These are phyloP conservation scores for Helicocarpus griseus DNA, from an alignment of 2,329 filamentous ascomycete species.

Conservation along the genomic window DNA sequence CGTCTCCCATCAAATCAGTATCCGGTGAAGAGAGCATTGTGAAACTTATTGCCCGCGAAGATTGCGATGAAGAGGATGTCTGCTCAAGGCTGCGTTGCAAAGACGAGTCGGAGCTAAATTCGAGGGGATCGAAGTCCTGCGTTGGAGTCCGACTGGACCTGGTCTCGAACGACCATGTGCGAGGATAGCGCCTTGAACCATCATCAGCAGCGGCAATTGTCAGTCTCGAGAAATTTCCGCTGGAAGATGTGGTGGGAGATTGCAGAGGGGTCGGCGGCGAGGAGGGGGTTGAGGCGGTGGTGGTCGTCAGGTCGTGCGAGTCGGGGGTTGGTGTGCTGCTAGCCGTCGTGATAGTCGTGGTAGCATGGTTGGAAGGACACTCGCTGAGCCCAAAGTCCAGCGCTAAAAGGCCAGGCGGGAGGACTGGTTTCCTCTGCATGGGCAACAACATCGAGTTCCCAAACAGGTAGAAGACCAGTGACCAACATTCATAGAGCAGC, in stretches of 20 bases:
- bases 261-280: background rate
- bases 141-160: slow-evolving; percentile 2
- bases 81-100: slow-evolving; percentile 10
- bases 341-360: slow-evolving; percentile 14
- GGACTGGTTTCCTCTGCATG: slow-evolving; percentile 26
- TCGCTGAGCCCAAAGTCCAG: slow-evolving; percentile 12
- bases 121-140: background rate
- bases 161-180: slow-evolving; percentile 15
- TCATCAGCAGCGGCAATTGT: slow-evolving; percentile 26
- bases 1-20: slow-evolving; percentile 18
- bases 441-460: slow-evolving; percentile 29
- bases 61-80: slow-evolving; percentile 13
- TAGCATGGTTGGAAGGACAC: slow-evolving; percentile 12
- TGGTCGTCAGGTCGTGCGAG: background rate
- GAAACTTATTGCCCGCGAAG: slow-evolving; percentile 17
- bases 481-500: background rate
- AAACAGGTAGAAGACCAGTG: background rate
- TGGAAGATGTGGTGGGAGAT: slow-evolving; percentile 16
- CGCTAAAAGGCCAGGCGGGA: slow-evolving; percentile 16
- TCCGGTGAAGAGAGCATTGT: slow-evolving; percentile 17
- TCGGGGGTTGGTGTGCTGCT: slow-evolving; percentile 9
- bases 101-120: slow-evolving; percentile 8
- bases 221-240: slow-evolving; percentile 22
- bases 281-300: background rate
- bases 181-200: slow-evolving; percentile 22